A percentile compares a stretch with the other conserved stretches of the same genome.
phyloP scores from a whole-genome alignment of 2,329 filamentous ascomycete genomes.

The Coniochaeta sp. region DNA sequence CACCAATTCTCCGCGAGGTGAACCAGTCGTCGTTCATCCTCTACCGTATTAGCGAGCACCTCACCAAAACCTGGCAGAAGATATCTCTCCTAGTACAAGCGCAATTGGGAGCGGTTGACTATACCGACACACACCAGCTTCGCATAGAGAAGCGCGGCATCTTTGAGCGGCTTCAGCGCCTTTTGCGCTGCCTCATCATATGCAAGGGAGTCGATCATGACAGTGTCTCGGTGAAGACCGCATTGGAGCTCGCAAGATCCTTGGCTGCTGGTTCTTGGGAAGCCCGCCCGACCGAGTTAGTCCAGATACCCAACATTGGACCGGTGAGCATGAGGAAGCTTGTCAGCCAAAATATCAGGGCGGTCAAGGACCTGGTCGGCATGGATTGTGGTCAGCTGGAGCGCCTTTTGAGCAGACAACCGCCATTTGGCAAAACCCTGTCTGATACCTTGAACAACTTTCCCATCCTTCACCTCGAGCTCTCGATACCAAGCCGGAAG shows the following conservation, averaged over 20 bases:
- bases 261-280: slow-evolving; percentile 76
- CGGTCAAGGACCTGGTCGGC: slow-evolving; percentile 60
- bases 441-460: slow-evolving; percentile 61
- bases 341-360: slow-evolving; percentile 60
- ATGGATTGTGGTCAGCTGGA: slow-evolving; percentile 70
- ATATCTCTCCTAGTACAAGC: slow-evolving; percentile 72
- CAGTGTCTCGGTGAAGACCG: slow-evolving; percentile 58
- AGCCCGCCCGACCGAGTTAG: slow-evolving; percentile 69
- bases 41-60: slow-evolving; percentile 62
- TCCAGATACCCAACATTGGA: slow-evolving; percentile 76
- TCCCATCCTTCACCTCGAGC: slow-evolving; percentile 45
- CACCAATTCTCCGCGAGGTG: slow-evolving; percentile 61
- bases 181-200: slow-evolving; percentile 71
- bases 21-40: slow-evolving; percentile 64
- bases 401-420: slow-evolving; percentile 67
- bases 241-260: slow-evolving; percentile 71
- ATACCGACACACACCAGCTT: slow-evolving; percentile 47
- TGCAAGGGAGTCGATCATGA: slow-evolving; percentile 57
- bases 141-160: slow-evolving; percentile 54
- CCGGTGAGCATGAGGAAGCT: slow-evolving; percentile 69
- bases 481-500: slow-evolving; percentile 8
- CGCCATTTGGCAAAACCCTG: slow-evolving; percentile 71
- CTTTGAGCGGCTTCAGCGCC: slow-evolving; percentile 60
- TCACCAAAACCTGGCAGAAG: slow-evolving; percentile 64
- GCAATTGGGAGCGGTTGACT: slow-evolving; percentile 60